Evolutionary conservation across 306 rosid genomes (phyloP).

Genomic region (Rubus idaeus): DNA sequence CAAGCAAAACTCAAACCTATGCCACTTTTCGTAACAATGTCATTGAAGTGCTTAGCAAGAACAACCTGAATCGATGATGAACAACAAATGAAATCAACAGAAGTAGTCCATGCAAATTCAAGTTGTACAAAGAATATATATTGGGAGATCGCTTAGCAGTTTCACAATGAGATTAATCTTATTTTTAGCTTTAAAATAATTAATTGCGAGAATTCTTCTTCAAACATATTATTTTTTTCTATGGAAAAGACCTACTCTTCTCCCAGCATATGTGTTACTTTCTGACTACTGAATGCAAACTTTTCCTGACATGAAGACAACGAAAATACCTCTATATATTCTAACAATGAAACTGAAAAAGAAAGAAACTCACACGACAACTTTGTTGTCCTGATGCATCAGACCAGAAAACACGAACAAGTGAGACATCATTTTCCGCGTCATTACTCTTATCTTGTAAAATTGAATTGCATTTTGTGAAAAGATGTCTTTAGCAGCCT

Average conservation of each 20-base stretch:
- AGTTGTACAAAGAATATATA: not conserved
- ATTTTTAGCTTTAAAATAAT: not conserved
- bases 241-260: not conserved
- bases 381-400: constrained; percentile 90
- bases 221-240: not conserved
- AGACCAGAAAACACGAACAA: constrained; percentile 81
- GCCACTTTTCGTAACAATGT: constrained; percentile 52
- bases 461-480: constrained; percentile 65
- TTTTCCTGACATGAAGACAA: not conserved
- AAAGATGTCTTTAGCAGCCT: constrained; percentile 75
- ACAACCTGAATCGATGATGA: constrained; percentile 60
- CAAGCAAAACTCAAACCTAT: no score
- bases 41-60: constrained; percentile 65
- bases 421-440: constrained; percentile 39
- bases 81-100: constrained; percentile 13
- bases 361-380: constrained; percentile 70
- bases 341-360: not conserved
- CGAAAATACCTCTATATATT: not conserved
- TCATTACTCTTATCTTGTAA: constrained; percentile 51
- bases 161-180: not conserved
- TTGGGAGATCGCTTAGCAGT: not conserved
- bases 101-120: not conserved
- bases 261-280: not conserved
- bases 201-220: no score
- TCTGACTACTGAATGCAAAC: not conserved